Base-by-base conservation (phyloP, 768 basidiomycete genomes). In the Mycena pura region DNA sequence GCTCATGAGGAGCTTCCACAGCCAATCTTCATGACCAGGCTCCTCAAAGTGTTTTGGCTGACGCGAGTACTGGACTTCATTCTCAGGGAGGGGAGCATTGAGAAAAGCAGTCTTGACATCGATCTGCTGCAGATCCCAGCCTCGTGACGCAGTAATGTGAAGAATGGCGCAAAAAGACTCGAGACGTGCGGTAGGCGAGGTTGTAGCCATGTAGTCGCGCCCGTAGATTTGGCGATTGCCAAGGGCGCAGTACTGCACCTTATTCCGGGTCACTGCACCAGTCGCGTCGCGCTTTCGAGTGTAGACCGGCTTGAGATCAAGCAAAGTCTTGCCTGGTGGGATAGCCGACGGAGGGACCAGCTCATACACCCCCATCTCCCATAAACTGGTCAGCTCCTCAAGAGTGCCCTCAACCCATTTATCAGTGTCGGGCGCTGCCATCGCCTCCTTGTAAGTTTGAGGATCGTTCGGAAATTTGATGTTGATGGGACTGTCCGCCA, bases 51-150 rank as follows among this genome's bases (percentile, higher is more conserved):
- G 73, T 7, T 64, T 54, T 10, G 72, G 72, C 47, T 75, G 75
- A 17, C 74, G 72, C 73, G 80, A 76, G 50, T 73, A 78, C 21
- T 66, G 67, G 0, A 68, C 57, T 32, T 77, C 72, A 9, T 78
- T 69, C 2, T 69, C 59, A 1, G 67, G 66, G 0, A 77, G 64
- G 0, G 68, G 40, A 7, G 65, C 67, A 48, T 68, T 40, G 0
- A 68, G 57, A 52, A 55, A 58, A 5, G 71, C 76, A 0, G 68
- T 67, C 34, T 76, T 74, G 36, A 79, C 57, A 51, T 78, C 76
- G 10, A 77, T 56, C 49, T 75, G 73, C 6, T 73, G 64, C 2
- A 77, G 43, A 1, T 70, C 68, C 64, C 72, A 73, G 54, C 69
- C 68, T n/a, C 56, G 19, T 0, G 27, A 1, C 1, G 71, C 71